Base-by-base conservation (phyloP, 768 basidiomycete genomes). In the Calocera cornea region DNA sequence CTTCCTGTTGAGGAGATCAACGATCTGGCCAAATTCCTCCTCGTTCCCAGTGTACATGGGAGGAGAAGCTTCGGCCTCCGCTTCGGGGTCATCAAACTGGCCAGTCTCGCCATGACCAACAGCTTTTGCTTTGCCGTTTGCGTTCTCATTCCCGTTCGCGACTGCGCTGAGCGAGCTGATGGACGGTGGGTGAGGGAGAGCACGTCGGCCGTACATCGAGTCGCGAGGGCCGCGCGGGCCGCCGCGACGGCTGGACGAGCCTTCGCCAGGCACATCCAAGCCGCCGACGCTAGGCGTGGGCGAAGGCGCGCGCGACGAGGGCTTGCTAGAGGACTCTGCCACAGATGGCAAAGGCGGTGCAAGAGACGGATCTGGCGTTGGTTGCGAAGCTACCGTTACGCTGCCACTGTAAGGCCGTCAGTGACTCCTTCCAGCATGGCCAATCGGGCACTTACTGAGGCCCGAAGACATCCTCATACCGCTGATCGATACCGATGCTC, bases 401-500 rank as follows among this genome's bases (percentile, higher is more conserved):
- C 27, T 33, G 54, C 31, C 19, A 29, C 5, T 29, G 54, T 5
- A 60, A 11, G 19, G 8, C 19, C 27, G 19, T 5, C 54, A 22
- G 14, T 60, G 14, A 5, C 54, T 19, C 27, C 24, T 50, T 24
- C 14, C 24, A 14, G 10, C 14, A 16, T 22, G 31, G 5, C 19
- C 2, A 60, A 60, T 3, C 27, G 31, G 27, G 44, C 5, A 33
- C 54, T 60, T 33, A 60, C 54, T 29, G 11, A 29, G 27, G 11
- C 10, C 54, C 54, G 31, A 60, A 60, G 16, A 60, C 54, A 27
- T 60, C 54, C 54, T 60, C 54, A 60, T 60, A 60, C 14, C 54
- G 54, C 54, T 60, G 54, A 31, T 60, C 54, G 54, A 60, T 60
- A 11, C 54, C 54, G 24, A 60, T 60, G 22, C 54, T 60, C 54